phyloP scores from a whole-genome alignment of 768 basidiomycete genomes.

The Lactarius pseudohatsudake region DNA sequence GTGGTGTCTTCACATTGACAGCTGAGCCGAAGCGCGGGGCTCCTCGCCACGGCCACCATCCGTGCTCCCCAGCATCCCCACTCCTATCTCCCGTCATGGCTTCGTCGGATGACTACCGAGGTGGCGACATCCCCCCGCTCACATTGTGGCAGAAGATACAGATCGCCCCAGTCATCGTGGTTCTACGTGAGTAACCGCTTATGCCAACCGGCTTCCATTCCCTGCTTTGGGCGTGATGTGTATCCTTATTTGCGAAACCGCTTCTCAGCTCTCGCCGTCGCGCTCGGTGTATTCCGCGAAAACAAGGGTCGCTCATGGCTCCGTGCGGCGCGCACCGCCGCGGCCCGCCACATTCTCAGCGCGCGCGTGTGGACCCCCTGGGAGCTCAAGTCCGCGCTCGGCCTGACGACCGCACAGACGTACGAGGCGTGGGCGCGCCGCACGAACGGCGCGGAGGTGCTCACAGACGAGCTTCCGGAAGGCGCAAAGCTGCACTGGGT shows the following conservation, averaged over 20 bases:
- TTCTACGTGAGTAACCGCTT: neutral
- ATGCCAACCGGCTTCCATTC: neutral
- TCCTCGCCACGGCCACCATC: neutral
- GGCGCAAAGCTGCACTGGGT: conserved; percentile 21
- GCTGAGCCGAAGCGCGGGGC: no score
- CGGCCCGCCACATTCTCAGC: neutral
- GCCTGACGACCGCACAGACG: neutral
- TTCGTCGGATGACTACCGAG: neutral
- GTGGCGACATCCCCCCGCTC: neutral
- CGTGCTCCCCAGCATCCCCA: neutral
- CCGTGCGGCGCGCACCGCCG: neutral
- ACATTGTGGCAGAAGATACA: neutral
- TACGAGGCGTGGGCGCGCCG: neutral
- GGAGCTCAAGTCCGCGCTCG: neutral
- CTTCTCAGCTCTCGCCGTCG: neutral
- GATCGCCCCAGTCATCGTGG: neutral
- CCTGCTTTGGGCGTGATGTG: neutral
- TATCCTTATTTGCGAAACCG: neutral
- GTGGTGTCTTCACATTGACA: no score
- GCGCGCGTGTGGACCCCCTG: neutral
- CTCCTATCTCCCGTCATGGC: neutral
- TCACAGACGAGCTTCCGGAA: conserved; percentile 10
- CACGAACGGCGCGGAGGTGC: neutral
- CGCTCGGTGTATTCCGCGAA: conserved; percentile 7
- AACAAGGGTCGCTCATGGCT: conserved; percentile 19